These are phyloP conservation scores for Triticum turgidum DNA, from an alignment of 176 grass and related monocot genomes.

Conservation along the genomic window DNA sequence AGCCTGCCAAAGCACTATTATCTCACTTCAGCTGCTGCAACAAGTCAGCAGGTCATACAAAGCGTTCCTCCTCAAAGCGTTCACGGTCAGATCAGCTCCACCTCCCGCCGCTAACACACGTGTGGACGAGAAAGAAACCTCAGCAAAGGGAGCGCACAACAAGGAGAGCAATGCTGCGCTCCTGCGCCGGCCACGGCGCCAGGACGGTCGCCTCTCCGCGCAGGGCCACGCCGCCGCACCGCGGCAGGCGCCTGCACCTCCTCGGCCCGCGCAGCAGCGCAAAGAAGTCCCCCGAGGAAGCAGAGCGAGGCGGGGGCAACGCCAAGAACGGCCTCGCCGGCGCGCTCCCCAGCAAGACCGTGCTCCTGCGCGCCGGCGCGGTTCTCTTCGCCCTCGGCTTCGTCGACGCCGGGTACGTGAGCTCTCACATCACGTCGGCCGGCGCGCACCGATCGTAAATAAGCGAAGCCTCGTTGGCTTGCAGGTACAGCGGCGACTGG, in stretches of 20 bases:
- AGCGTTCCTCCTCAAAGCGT: too few species aligned
- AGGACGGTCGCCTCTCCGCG: background rate
- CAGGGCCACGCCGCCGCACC: background rate
- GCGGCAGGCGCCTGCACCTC: background rate
- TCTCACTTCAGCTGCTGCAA: too few species aligned
- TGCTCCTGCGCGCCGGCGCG: constrained; percentile 47
- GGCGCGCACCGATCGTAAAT: background rate
- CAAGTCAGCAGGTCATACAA: too few species aligned
- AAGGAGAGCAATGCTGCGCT: constrained; percentile 24
- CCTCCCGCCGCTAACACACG: constrained; percentile 16
- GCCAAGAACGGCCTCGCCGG: background rate
- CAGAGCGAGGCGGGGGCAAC: background rate
- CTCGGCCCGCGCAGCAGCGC: constrained; percentile 8
- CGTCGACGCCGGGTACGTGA: constrained; percentile 78
- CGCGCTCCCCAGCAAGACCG: constrained; percentile 31
- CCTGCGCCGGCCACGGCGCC: background rate
- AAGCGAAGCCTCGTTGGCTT: background rate
- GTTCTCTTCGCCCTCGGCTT: constrained; percentile 77
- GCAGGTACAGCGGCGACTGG: constrained; percentile 94
- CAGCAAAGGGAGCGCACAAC: background rate
- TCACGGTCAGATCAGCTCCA: too few species aligned
- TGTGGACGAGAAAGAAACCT: constrained; percentile 27
- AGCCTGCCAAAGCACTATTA: background rate
- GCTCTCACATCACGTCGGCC: background rate
- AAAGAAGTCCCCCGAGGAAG: background rate